Percentiles rank a stretch among this genome's conserved stretches.
Evolutionary conservation across 768 basidiomycete genomes (phyloP).

Genomic region (Termitomyces titanicus): DNA sequence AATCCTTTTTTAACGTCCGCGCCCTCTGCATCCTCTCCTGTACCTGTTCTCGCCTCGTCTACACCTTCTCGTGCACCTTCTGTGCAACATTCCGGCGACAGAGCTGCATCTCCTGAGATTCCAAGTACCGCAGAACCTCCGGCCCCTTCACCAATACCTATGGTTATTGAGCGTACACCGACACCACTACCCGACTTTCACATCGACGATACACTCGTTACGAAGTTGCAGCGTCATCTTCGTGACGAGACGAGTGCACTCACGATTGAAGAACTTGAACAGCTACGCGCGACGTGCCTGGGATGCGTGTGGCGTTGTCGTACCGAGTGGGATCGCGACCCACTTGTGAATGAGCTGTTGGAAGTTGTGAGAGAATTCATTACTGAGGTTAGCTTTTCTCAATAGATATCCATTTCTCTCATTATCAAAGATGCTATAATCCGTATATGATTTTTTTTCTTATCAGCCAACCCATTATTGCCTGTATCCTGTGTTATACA

Average conservation of each 20-base stretch:
- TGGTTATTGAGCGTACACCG: conserved; percentile 59
- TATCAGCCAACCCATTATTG: background rate
- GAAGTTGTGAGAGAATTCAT: conserved; percentile 62
- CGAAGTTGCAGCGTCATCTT: conserved; percentile 46
- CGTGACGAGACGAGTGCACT: conserved; percentile 52
- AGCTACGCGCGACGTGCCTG: conserved; percentile 82
- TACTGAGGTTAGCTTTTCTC: conserved; percentile 44
- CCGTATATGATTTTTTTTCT: background rate
- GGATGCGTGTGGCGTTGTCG: conserved; percentile 80
- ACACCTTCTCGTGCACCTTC: conserved; percentile 18
- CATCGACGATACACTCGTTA: conserved; percentile 49
- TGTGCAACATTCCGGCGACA: background rate
- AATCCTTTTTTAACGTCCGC: conserved; percentile 17
- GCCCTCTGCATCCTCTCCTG: conserved; percentile 8
- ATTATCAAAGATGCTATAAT: background rate
- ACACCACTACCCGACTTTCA: conserved; percentile 79
- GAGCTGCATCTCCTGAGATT: conserved; percentile 18
- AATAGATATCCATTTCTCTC: conserved; percentile 1
- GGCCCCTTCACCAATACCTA: conserved; percentile 26
- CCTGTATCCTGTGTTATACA: background rate
- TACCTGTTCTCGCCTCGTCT: conserved; percentile 14
- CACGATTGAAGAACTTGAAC: conserved; percentile 89
- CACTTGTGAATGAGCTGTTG: conserved; percentile 56
- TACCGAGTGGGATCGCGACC: conserved; percentile 78
- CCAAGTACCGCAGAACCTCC: background rate